A percentile compares a stretch with the other conserved stretches of the same genome.
Conservation (phyloP, 2,329 filamentous ascomycete genomes). For the Beauveria medogensis region DNA sequence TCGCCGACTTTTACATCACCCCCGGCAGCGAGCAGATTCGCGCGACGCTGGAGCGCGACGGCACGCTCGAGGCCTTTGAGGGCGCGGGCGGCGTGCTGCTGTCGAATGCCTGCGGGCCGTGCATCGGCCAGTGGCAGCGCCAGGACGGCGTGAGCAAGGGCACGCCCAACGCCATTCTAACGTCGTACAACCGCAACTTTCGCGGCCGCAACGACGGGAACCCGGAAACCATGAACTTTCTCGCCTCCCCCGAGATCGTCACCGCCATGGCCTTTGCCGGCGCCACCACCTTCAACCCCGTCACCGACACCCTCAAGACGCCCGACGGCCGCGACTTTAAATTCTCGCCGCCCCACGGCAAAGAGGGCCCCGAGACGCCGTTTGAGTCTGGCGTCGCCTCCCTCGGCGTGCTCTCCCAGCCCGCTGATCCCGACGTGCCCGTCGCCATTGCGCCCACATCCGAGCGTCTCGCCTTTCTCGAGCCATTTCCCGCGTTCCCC, state of each 20-base stretch:
- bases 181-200: constrained; percentile 98
- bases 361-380: constrained; percentile 50
- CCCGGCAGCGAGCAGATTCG: constrained; percentile 96
- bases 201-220: constrained; percentile 95
- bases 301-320: constrained; percentile 76
- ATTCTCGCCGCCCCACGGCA: constrained; percentile 72
- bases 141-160: constrained; percentile 80
- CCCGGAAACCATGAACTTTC: constrained; percentile 95
- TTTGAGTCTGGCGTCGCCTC: constrained; percentile 72
- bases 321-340: constrained; percentile 75
- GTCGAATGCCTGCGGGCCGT: constrained; percentile 90
- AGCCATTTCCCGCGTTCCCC: constrained; percentile 85
- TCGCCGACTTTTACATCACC: constrained; percentile 89
- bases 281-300: constrained; percentile 88
- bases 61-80: constrained; percentile 77
- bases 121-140: constrained; percentile 91
- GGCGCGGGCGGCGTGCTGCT: constrained; percentile 81
- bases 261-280: constrained; percentile 94
- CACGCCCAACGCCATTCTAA: constrained; percentile 86
- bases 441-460: constrained; percentile 83
- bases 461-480: constrained; percentile 79
- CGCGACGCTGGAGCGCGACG: constrained; percentile 83
- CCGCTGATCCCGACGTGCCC: constrained; percentile 60
- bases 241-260: constrained; percentile 92
- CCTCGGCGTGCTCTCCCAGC: constrained; percentile 64